A percentile compares a stretch with the other conserved stretches of the same genome.
Evolutionary conservation across 495 filamentous ascomycete genomes (phyloP).

Genomic region (Astrothelium subdiscretum): DNA sequence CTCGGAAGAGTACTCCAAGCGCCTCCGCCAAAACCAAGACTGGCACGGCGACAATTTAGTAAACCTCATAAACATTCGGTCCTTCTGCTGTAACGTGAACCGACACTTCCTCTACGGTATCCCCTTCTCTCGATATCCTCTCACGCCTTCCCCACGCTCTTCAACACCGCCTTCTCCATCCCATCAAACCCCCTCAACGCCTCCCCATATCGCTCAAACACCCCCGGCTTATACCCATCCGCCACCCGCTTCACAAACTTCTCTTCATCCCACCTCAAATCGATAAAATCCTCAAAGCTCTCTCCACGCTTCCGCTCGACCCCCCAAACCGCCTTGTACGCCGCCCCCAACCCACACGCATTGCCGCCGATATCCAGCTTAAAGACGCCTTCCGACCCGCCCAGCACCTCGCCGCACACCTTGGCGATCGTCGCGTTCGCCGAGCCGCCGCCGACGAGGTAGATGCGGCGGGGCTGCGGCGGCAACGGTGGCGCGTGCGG

Average conservation of each 20-base stretch:
- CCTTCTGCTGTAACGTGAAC: too few relatives aligned
- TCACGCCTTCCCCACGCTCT: conserved; percentile 19
- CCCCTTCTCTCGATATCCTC: not conserved
- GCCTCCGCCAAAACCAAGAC: not conserved
- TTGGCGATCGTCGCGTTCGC: conserved; percentile 77
- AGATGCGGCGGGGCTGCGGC: conserved; percentile 76
- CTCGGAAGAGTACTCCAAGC: not conserved
- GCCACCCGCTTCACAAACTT: conserved; percentile 70
- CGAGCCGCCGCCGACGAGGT: conserved; percentile 85
- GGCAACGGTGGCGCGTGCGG: conserved; percentile 39
- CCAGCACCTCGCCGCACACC: conserved; percentile 74
- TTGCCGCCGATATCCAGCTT: conserved; percentile 90
- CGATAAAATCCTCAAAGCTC: conserved; percentile 81
- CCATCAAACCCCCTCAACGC: conserved; percentile 66
- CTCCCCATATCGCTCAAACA: conserved; percentile 64
- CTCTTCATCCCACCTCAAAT: conserved; percentile 71
- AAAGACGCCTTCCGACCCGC: conserved; percentile 79
- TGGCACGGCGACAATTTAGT: not conserved
- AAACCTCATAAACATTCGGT: not conserved
- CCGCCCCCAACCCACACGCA: conserved; percentile 85
- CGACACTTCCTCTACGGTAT: too few relatives aligned
- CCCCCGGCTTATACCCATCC: conserved; percentile 62
- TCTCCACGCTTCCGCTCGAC: conserved; percentile 55
- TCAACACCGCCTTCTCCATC: conserved; percentile 61
- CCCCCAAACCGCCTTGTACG: conserved; percentile 95